These are phyloP conservation scores for Pulveroboletus sp. DNA, from an alignment of 768 basidiomycete genomes.

Conservation along the genomic window DNA sequence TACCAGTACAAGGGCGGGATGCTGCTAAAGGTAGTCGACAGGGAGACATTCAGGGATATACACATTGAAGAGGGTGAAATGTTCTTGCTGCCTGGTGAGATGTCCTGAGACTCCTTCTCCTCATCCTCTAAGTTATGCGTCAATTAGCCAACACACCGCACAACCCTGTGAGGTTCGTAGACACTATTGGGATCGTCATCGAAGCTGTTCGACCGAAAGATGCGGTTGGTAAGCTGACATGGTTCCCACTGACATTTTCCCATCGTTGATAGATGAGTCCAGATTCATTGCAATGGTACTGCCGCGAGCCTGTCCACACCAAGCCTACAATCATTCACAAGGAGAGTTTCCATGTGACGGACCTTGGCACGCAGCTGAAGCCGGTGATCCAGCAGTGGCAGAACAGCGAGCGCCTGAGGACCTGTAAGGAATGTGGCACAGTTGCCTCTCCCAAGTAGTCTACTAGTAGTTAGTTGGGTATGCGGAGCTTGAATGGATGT, in stretches of 20 bases:
- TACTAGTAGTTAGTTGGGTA: neutral
- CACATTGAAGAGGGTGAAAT: slow-evolving; percentile 93
- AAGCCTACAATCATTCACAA: slow-evolving; percentile 77
- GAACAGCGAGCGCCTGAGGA: slow-evolving; percentile 57
- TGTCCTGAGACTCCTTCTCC: neutral
- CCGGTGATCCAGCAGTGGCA: slow-evolving; percentile 89
- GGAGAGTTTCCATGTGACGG: slow-evolving; percentile 82
- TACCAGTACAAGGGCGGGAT: slow-evolving; percentile 95
- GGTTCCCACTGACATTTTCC: neutral
- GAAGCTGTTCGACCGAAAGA: slow-evolving; percentile 79
- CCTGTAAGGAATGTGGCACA: slow-evolving; percentile 68
- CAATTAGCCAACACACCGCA: slow-evolving; percentile 87
- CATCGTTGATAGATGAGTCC: slow-evolving; percentile 1
- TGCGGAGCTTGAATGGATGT: slow-evolving; percentile 25
- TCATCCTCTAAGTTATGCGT: neutral
- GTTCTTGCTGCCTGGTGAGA: slow-evolving; percentile 88
- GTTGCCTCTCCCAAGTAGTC: slow-evolving; percentile 61
- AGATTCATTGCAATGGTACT: slow-evolving; percentile 96
- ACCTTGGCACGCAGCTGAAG: slow-evolving; percentile 92
- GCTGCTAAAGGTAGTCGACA: slow-evolving; percentile 84
- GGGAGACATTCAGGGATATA: slow-evolving; percentile 78
- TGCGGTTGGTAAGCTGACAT: slow-evolving; percentile 58
- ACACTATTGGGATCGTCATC: slow-evolving; percentile 90
- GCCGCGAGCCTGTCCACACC: slow-evolving; percentile 57
- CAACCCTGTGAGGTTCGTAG: slow-evolving; percentile 86